Conservation (phyloP, 163 green algal genomes). For the Coccomyxa subellipsoidea region DNA sequence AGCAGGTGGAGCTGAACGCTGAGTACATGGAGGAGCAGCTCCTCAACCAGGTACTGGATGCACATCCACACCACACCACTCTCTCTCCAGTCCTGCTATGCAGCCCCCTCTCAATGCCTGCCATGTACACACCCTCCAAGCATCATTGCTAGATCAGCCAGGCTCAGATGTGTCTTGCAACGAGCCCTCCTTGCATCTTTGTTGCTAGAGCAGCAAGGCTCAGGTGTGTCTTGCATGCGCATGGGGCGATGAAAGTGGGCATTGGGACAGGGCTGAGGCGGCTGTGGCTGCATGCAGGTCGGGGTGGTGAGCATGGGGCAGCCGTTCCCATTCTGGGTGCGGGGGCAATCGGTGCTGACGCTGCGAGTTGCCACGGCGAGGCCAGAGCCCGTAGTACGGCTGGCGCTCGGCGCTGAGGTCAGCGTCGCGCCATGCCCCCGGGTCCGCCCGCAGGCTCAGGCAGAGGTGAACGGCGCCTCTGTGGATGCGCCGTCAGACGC, state of each 20-base stretch:
- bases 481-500: not conserved
- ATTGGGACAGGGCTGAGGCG: not conserved
- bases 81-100: not conserved
- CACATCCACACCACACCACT: not conserved
- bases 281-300: slow-evolving; percentile 42
- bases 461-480: not conserved
- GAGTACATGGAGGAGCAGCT: slow-evolving; percentile 73
- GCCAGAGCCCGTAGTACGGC: slow-evolving; percentile 43
- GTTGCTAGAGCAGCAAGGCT: no score
- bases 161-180: no score
- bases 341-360: slow-evolving; percentile 31
- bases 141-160: no score
- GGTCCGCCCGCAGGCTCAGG: not conserved
- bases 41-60: slow-evolving; percentile 65
- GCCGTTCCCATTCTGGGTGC: slow-evolving; percentile 67
- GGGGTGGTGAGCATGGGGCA: slow-evolving; percentile 60
- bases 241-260: no score
- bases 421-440: slow-evolving; percentile 67
- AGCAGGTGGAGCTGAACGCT: slow-evolving; percentile 80
- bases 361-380: slow-evolving; percentile 43
- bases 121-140: no score
- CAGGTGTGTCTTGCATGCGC: not conserved
- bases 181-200: no score
- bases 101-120: no score
- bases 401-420: slow-evolving; percentile 64